phyloP scores from a whole-genome alignment of 768 basidiomycete species.

The Termitomyces eurrhizus region DNA sequence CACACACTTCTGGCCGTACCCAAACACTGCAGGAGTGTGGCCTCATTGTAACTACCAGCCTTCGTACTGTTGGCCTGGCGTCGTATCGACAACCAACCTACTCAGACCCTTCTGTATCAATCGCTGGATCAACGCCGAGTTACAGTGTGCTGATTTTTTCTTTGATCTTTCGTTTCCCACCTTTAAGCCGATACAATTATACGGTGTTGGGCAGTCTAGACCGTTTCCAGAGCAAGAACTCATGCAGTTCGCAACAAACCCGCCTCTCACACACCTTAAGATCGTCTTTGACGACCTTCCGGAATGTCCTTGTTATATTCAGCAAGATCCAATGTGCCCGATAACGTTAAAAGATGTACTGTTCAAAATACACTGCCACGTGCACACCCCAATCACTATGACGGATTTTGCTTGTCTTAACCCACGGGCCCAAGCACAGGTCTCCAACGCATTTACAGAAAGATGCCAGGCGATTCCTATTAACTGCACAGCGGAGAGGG shows the following conservation, averaged over 20 bases:
- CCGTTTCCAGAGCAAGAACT: neutral
- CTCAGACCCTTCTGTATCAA: neutral
- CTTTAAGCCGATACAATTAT: constrained; percentile 1
- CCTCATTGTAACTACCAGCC: neutral
- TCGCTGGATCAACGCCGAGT: constrained; percentile 6
- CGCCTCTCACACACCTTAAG: neutral
- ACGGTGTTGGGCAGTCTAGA: neutral
- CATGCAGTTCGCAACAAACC: neutral
- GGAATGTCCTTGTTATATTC: neutral
- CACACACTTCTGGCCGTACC: neutral
- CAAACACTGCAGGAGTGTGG: neutral
- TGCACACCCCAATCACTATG: neutral
- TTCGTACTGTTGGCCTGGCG: neutral
- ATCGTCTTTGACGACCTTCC: neutral
- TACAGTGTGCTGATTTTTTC: constrained; percentile 1
- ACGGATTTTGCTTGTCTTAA: neutral
- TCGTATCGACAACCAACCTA: neutral
- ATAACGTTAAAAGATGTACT: constrained; percentile 3
- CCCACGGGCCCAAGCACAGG: neutral
- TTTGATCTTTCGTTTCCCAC: constrained; percentile 5
- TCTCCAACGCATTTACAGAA: neutral
- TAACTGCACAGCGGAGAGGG: neutral
- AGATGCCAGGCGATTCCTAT: neutral
- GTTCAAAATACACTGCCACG: neutral
- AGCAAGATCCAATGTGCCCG: neutral